Base-by-base conservation (phyloP, 192 early-diverging fungal species). In the Backusella australiensis region DNA sequence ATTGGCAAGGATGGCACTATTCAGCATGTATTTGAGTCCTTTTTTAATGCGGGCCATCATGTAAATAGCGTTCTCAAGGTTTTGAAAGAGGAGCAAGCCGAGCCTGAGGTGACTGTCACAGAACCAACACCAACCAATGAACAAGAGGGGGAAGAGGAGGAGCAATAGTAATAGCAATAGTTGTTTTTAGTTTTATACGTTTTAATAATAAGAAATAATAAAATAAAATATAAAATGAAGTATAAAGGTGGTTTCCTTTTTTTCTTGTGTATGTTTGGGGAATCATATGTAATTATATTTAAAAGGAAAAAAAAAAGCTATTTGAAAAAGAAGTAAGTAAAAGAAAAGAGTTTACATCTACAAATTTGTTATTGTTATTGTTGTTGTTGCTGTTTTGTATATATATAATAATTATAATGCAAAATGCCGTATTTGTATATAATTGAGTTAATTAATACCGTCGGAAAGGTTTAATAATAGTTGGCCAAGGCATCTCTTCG, bases 401-500 rank as follows among this genome's bases (percentile, higher is more conserved):
- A 49, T 49, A 63, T 32, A 32, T 32, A 32, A 32, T 32, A 32
- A 32, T 32, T 32, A 26, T 23, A 59, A 69, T 69, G 67, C 32
- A 39, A 36, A 69, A 29, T 63, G 21, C 29, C 26, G 23, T 63
- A 29, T 44, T 42, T 34, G 15, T 68, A 53, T 21, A 53, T 53
- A 26, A 8, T 56, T 21, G 26, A 29, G 32, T 29, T 46, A 77
- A 19, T 77, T 52, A 34, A 78, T 78, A 38, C 77, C 77, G 32
- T 90, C 90, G 6, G 86, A 79, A 29, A 92, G 77, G 34, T 89
- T 90, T 53, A 89, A 59, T 39, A 91, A 69, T 73, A 95, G 81
- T 80, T 92, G 92, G 21, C 88, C 87, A 59, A 96, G 79, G 65
- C 91, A 93, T 76, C 95, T 82, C 82, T 96, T 97, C 68, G 96